Evolutionary conservation across 495 filamentous ascomycete species (phyloP).

Genomic region (Hyaloscypha variabilis): DNA sequence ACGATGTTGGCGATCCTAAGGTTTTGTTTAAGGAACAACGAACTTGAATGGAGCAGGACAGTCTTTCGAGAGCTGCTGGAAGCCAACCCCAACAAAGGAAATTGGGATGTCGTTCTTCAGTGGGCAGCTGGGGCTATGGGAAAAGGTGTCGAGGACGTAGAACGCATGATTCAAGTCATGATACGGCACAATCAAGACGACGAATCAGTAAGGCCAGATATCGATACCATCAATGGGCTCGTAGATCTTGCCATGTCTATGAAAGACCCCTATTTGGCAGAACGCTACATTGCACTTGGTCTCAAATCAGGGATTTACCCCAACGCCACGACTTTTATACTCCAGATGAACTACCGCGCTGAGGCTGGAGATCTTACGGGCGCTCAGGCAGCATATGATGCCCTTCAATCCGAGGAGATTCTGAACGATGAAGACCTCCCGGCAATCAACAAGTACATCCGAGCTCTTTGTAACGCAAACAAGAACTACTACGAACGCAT

Average conservation of each 20-base stretch:
- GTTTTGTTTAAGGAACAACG: slow-evolving; percentile 58
- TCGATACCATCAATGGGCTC: slow-evolving; percentile 73
- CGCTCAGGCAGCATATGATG: slow-evolving; percentile 63
- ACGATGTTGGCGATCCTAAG: slow-evolving; percentile 55
- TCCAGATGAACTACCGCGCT: slow-evolving; percentile 77
- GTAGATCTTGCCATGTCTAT: slow-evolving; percentile 72
- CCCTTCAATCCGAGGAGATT: slow-evolving; percentile 55
- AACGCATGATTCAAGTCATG: slow-evolving; percentile 68
- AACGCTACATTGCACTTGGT: slow-evolving; percentile 69
- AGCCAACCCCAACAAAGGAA: slow-evolving; percentile 46
- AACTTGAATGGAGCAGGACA: slow-evolving; percentile 63
- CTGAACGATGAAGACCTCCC: slow-evolving; percentile 58
- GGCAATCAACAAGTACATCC: slow-evolving; percentile 75
- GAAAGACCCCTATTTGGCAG: slow-evolving; percentile 69
- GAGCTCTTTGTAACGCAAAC: slow-evolving; percentile 63
- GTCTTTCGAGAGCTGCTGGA: slow-evolving; percentile 63
- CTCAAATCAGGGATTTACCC: slow-evolving; percentile 63
- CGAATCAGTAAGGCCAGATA: slow-evolving; percentile 54
- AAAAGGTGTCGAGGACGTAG: slow-evolving; percentile 69
- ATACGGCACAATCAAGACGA: slow-evolving; percentile 44
- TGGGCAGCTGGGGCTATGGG: slow-evolving; percentile 73
- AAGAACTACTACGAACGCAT: slow-evolving; percentile 65
- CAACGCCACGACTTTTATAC: slow-evolving; percentile 64
- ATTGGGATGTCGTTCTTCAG: slow-evolving; percentile 71
- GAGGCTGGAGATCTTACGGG: slow-evolving; percentile 68